These are phyloP conservation scores for Melocanna baccifera DNA, from an alignment of 176 grass and related monocot species.

Conservation along the genomic window DNA sequence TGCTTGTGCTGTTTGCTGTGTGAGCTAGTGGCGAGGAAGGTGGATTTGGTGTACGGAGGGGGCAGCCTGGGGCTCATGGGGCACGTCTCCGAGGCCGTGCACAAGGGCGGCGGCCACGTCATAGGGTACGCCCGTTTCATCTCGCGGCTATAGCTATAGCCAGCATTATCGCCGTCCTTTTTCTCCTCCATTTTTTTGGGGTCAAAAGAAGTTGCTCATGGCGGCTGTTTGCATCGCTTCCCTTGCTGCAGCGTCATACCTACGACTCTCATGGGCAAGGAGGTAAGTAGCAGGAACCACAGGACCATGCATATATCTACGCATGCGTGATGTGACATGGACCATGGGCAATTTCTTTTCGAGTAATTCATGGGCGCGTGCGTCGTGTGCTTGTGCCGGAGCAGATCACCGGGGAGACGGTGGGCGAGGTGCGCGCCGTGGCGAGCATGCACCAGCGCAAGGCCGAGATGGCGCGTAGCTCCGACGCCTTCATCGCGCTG, in stretches of 20 bases:
- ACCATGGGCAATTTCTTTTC: too few relatives aligned
- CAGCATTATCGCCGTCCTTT: not conserved
- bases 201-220: not conserved
- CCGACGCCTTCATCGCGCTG: slow-evolving; percentile 94
- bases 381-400: not conserved
- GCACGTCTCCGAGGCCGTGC: slow-evolving; percentile 79
- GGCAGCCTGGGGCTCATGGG: slow-evolving; percentile 96
- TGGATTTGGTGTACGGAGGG: slow-evolving; percentile 89
- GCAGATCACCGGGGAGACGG: slow-evolving; percentile 78
- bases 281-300: slow-evolving; percentile 33
- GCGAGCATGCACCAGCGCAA: slow-evolving; percentile 91
- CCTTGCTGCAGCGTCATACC: slow-evolving; percentile 59
- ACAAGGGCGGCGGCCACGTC: slow-evolving; percentile 84
- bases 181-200: not conserved
- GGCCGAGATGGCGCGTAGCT: slow-evolving; percentile 86
- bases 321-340: not conserved
- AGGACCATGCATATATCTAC: not conserved
- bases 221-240: not conserved
- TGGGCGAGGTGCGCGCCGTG: slow-evolving; percentile 81
- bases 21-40: slow-evolving; percentile 52
- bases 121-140: slow-evolving; percentile 44
- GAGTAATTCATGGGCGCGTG: too few relatives aligned
- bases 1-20: not conserved
- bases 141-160: not conserved
- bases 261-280: slow-evolving; percentile 76